Evolutionary conservation across 345 rosid genomes (phyloP), one percentile per base, ranked within the genome.

Genomic region (Aethionema arabicum): DNA sequence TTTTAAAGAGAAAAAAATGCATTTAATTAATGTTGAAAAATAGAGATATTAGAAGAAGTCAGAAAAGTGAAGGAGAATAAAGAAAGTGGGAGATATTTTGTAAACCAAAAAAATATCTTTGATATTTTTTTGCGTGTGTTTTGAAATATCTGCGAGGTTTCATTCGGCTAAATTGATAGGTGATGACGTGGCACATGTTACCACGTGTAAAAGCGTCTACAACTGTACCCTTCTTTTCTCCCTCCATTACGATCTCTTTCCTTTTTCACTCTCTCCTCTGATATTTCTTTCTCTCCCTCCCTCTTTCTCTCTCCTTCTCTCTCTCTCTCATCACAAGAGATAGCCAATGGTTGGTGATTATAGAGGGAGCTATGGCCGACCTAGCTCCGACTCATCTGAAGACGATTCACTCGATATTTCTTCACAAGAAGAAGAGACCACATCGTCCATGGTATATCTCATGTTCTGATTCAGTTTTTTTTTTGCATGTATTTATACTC

Each of bases 131-230:
- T 29, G 27, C 2, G 27, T 5, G 13, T 36, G 39, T 45, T 33
- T 5, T 5, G 6, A 35, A 66, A 56, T 67, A 67, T 67, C 71
- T 57, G 15, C 39, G 33, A 29, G 39, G 35, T 32, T 52, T 69
- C 62, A 69, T 11, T 29, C 60, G 40, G 63, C 32, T 13, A 69
- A 36, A 16, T 37, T 43, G 54, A 36, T 49, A 7, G 42, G 41
- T 21, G 31, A 11, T 73, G 91, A 86, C 87, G 80, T 86, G 90
- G 79, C 79, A 68, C 0, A 21, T 4, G 3, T 6, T 29, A 74
- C 81, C 86, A 85, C 95, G 88, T 86, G 91, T 78, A 63, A 78
- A 84, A 83, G 89, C 45, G 74, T 61, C 65, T 80, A 76, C 88
- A 84, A 74, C 80, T 82, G 85, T 77, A 63, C 7, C 76, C 56